Conservation (phyloP, 371 early-diverging fungal genomes). For the Mucor mucedo region DNA sequence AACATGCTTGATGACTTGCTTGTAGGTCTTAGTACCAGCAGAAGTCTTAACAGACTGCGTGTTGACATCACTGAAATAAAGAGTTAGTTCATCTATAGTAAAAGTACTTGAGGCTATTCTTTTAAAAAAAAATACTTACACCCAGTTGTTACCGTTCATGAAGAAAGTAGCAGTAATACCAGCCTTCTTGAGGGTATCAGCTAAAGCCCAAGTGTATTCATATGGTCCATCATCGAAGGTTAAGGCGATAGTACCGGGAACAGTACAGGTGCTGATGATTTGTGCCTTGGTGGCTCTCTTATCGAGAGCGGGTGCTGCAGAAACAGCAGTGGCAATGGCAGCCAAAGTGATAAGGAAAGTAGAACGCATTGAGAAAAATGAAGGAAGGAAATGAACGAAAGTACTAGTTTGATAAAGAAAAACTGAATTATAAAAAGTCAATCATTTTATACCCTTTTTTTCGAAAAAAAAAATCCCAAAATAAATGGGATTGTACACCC, state of each 20-base stretch:
- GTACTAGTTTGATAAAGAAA: conserved; percentile 6
- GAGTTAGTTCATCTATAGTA: background rate
- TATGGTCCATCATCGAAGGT: conserved; percentile 75
- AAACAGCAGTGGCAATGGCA: conserved; percentile 28
- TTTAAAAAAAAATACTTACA: conserved; percentile 26
- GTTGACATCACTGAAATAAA: conserved; percentile 25
- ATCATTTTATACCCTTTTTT: background rate
- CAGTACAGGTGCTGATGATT: conserved; percentile 30
- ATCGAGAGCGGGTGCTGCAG: conserved; percentile 26
- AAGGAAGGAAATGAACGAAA: conserved; percentile 6
- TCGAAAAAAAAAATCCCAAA: background rate
- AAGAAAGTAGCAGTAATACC: conserved; percentile 70
- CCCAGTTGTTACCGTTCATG: conserved; percentile 57
- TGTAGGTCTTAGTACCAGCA: conserved; percentile 35
- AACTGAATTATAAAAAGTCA: background rate
- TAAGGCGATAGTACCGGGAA: conserved; percentile 38
- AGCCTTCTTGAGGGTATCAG: conserved; percentile 47
- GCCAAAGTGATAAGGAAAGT: conserved; percentile 31
- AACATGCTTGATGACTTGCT: conserved; percentile 40
- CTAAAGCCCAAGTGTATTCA: conserved; percentile 47
- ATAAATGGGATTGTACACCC: too few relatives aligned
- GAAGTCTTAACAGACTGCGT: conserved; percentile 28
- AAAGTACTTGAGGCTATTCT: background rate
- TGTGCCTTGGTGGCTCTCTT: conserved; percentile 32
- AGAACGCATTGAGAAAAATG: conserved; percentile 22